Base-by-base conservation (phyloP, 1,284 basidiomycete genomes). In the Rhodotorula sp. region DNA sequence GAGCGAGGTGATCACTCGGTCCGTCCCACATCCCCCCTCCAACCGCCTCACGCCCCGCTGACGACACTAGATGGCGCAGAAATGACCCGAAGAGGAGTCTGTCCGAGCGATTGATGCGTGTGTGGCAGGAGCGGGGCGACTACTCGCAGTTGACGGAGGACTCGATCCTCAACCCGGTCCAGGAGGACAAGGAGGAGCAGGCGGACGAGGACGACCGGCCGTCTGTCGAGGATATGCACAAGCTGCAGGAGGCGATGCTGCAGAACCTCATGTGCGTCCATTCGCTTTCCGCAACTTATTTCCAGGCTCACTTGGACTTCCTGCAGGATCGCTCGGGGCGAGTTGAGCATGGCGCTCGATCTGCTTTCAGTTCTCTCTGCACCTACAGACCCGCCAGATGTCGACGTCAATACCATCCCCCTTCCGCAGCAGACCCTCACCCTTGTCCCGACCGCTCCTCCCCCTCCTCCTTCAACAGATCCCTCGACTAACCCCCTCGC, bases 51-150 rank as follows among this genome's bases (percentile, higher is more conserved):
- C 24, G 28, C 28, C 22, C 10, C 34, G 44, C 46, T 54, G 40
- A 48, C 28, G 1, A 8, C 11, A 1, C 2, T 7, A 1, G 8
- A 4, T 10, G 10, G 3, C 16, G 46, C 67, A 72, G 68, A 7
- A 61, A 57, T 18, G 70, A 64, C 18, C 62, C 65, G 6, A 57
- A 64, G 26, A 66, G 72, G 59, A 51, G 34, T 20, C 58, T 75
- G n/a, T 52, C 61, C 28, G 69, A 68, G 31, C 64, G 76, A 2
- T 61, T 77, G 2, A 56, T 65, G 65, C 66, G 74, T 22, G 62
- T 77, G 6, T 77, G 76, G 76, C 68, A 68, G 11, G 76, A 77
- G 61, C 60, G 76, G 24, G 76, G 76, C n/a, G 76, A 77, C 61
- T 77, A 71, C 64, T 73, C 70, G 7, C 46, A 55, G 28, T 50